These are phyloP conservation scores for Schizophyllum amplum DNA, from an alignment of 1,284 basidiomycete species.

Conservation along the genomic window DNA sequence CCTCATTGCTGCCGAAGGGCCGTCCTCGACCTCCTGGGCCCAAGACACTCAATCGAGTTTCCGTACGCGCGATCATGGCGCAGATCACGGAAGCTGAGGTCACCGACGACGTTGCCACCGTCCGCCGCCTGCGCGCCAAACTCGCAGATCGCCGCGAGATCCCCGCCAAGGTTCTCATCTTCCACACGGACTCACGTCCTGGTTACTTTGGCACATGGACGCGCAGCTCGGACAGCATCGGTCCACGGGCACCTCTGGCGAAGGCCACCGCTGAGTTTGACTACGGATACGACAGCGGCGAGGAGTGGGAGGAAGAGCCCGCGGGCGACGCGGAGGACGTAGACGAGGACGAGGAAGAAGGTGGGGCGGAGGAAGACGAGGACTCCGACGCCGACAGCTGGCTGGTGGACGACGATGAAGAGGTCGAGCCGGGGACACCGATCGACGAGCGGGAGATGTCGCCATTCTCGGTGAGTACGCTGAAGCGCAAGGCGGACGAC, in stretches of 20 bases:
- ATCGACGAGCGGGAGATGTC: background rate
- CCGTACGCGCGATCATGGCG: constrained; percentile 48
- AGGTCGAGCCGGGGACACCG: constrained; percentile 31
- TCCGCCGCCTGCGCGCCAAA: constrained; percentile 44
- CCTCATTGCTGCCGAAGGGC: background rate
- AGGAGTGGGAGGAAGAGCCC: constrained; percentile 78
- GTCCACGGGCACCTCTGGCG: constrained; percentile 67
- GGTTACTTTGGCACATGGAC: constrained; percentile 88
- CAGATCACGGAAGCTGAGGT: constrained; percentile 72
- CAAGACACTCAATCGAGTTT: constrained; percentile 26
- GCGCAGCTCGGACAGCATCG: constrained; percentile 58
- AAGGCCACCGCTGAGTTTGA: constrained; percentile 64
- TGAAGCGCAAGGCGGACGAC: constrained; percentile 51
- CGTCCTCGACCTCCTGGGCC: constrained; percentile 8
- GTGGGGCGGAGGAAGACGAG: constrained; percentile 41
- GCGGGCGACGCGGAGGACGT: constrained; percentile 69
- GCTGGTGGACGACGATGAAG: constrained; percentile 69
- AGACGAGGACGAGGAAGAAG: constrained; percentile 61
- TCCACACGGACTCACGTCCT: constrained; percentile 68
- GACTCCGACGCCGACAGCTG: constrained; percentile 73
- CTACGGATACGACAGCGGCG: constrained; percentile 80
- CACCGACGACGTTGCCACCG: constrained; percentile 54
- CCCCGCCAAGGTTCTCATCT: constrained; percentile 69
- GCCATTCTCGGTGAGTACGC: constrained; percentile 18
- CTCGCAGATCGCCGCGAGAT: constrained; percentile 52